A percentile compares a stretch with the other conserved stretches of the same genome.
Conservation (phyloP, 1,284 basidiomycete species). For the Ceratobasidium theobromae region DNA sequence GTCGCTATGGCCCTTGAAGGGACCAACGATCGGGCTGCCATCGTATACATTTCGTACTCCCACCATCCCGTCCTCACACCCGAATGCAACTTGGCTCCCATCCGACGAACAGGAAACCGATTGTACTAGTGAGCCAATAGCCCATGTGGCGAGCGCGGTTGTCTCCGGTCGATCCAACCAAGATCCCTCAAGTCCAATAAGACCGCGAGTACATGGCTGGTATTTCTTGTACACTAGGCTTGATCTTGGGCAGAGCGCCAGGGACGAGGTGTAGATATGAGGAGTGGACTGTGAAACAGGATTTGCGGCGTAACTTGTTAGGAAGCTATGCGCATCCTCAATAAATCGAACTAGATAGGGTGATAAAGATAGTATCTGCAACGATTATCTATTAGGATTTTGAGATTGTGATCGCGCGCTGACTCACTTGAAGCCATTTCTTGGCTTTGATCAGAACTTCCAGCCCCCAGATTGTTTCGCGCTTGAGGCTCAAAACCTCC, state of each 20-base stretch:
- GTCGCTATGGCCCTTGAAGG: too few species aligned
- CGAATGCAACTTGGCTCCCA: background rate
- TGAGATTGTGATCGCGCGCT: too few species aligned
- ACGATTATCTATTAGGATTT: too few species aligned
- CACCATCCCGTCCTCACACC: too few species aligned
- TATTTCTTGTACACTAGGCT: background rate
- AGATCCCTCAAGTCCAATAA: background rate
- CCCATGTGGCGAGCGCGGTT: background rate
- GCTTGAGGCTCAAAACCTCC: background rate
- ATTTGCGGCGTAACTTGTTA: background rate
- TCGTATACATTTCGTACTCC: too few species aligned
- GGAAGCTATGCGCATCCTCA: too few species aligned
- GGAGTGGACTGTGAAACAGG: background rate
- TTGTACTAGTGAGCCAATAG: background rate
- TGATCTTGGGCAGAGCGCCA: background rate
- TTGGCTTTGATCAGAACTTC: background rate
- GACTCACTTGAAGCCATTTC: too few species aligned
- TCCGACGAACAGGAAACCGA: background rate
- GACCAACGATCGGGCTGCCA: too few species aligned
- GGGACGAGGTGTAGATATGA: constrained; percentile 3
- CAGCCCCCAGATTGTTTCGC: background rate
- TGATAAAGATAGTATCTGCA: too few species aligned
- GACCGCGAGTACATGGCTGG: background rate
- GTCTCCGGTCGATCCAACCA: background rate
- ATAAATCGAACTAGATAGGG: background rate